A percentile compares a stretch with the other conserved stretches of the same genome.
Evolutionary conservation across 1,284 basidiomycete genomes (phyloP).

Genomic region (Gymnopus androsaceus): DNA sequence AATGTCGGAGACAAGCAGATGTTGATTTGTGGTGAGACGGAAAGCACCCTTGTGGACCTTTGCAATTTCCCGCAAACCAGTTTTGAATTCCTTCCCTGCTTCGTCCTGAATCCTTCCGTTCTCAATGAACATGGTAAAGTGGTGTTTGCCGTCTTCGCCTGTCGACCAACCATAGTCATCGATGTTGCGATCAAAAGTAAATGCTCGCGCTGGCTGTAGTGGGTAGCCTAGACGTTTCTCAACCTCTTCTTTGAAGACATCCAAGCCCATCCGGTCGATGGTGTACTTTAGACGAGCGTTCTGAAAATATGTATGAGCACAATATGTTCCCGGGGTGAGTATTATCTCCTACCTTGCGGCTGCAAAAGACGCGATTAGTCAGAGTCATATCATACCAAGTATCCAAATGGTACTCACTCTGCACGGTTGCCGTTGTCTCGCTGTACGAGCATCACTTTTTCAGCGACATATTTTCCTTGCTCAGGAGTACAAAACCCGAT

Average conservation of each 20-base stretch:
- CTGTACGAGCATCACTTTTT: constrained; percentile 93
- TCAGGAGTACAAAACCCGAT: constrained; percentile 93
- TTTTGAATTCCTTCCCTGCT: constrained; percentile 89
- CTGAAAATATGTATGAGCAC: constrained; percentile 27
- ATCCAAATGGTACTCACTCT: constrained; percentile 57
- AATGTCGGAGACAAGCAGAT: constrained; percentile 88
- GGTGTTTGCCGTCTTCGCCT: constrained; percentile 87
- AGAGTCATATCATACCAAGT: constrained; percentile 3
- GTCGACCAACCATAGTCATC: constrained; percentile 94
- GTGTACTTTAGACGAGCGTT: constrained; percentile 97
- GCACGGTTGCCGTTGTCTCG: constrained; percentile 94
- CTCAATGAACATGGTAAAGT: constrained; percentile 95
- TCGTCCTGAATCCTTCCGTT: constrained; percentile 97
- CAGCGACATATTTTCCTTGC: constrained; percentile 85
- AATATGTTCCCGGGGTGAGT: not conserved
- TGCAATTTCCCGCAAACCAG: constrained; percentile 89
- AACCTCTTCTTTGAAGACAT: constrained; percentile 86
- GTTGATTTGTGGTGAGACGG: constrained; percentile 94
- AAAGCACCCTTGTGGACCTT: constrained; percentile 93
- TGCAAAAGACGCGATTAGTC: constrained; percentile 23
- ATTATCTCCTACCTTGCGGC: constrained; percentile 46
- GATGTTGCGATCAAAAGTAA: constrained; percentile 86
- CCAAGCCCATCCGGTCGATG: constrained; percentile 91
- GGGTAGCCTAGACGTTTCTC: constrained; percentile 87
- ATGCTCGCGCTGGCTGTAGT: constrained; percentile 75